Base-by-base conservation (phyloP, 2,329 filamentous ascomycete genomes). In the Xenoacremonium recifei region DNA sequence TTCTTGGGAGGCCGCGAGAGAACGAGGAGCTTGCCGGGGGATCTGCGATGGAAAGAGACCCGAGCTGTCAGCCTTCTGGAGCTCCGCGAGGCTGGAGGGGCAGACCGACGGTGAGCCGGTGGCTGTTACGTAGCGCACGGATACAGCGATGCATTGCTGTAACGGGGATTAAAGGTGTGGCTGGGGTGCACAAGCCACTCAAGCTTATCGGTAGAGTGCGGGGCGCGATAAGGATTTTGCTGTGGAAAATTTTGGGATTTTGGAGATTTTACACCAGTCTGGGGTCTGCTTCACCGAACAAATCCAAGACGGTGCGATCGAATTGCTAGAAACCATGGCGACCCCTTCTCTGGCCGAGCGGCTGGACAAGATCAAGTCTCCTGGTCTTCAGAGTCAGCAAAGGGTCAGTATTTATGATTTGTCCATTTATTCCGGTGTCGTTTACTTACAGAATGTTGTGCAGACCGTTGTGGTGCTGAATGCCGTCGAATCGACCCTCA, bases 331-430 rank as follows among this genome's bases (percentile, higher is more conserved):
- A 56, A 57, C 64, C 37, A 79, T 79, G 76, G 67, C 70, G 57
- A 71, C 75, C 51, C 54, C 52, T 59, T 57, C 55, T 59, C 61
- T 97, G 61, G 83, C 87, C 66, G 92, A 96, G 75, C 95, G 90
- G 76, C 82, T 99, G 65, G 88, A 92, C 73, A 96, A 95, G 80
- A 96, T 97, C 68, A 88, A 93, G 70, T 93, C 88, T 63, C 93
- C 93, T 42, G 96, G 95, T 69, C 82, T 96, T 60, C 89, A 97
- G 69, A 96, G 88, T 66, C 91, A 96, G 71, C 84, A 95, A 67
- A 89, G 91, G 79, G 90, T 93, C 72, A 55, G 73, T 40, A 47
- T 30, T 11, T 18, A n/a, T 11, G 25, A n/a, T n/a, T n/a, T n/a
- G n/a, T n/a, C n/a, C 30, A 21, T 35, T 39, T 39, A 32, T 42